phyloP scores from a whole-genome alignment of 2,329 filamentous ascomycete genomes.

The Penicillium fuscoglaucum region DNA sequence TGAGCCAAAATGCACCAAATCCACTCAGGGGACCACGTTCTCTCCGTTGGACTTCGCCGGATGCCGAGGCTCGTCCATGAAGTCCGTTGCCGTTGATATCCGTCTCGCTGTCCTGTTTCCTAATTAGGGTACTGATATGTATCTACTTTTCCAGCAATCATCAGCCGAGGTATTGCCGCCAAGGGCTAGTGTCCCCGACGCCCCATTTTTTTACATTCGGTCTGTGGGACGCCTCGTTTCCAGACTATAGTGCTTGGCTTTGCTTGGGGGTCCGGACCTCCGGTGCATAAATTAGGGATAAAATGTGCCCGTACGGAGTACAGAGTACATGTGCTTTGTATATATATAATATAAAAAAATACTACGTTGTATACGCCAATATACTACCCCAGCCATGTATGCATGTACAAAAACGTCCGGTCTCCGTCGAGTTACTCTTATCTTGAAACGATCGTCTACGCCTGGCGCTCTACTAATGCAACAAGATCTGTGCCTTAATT shows the following conservation, averaged over 20 bases:
- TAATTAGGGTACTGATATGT: slow-evolving; percentile 1
- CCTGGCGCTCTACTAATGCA: background rate
- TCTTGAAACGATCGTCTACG: slow-evolving; percentile 6
- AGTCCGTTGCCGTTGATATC: background rate
- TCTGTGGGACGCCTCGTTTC: slow-evolving; percentile 19
- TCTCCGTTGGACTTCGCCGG: background rate
- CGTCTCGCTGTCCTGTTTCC: background rate
- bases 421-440: background rate
- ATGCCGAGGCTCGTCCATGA: background rate
- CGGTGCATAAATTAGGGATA: slow-evolving; percentile 12
- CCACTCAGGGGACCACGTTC: slow-evolving; percentile 1
- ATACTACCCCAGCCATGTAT: background rate
- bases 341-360: too few species aligned
- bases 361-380: background rate
- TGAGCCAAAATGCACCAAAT: background rate
- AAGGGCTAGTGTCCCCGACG: background rate
- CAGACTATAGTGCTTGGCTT: slow-evolving; percentile 28
- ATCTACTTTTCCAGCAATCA: background rate
- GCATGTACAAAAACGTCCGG: background rate
- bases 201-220: slow-evolving; percentile 19
- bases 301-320: background rate
- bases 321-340: background rate
- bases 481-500: slow-evolving; percentile 2
- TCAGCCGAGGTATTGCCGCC: background rate
- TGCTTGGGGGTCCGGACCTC: slow-evolving; percentile 22